Base-by-base conservation (phyloP, 768 basidiomycete species). In the Agaricus subrufescens region DNA sequence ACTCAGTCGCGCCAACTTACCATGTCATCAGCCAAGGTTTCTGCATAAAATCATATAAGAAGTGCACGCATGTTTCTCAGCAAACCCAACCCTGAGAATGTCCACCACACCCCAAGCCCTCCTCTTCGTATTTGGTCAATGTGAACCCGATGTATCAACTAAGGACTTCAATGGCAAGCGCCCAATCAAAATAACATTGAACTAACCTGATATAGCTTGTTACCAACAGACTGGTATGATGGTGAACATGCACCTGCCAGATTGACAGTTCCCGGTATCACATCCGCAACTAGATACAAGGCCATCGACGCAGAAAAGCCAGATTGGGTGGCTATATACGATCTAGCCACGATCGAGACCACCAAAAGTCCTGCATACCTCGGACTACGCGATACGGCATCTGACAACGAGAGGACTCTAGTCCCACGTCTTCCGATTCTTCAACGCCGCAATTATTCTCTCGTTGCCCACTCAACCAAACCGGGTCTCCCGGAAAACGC, bases 161-260 rank as follows among this genome's bases (percentile, higher is more conserved):
- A 54, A 64, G 5, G 64, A 66, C 15, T 71, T 69, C 56, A 66
- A 72, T 42, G 65, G 71, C 67, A 54, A 61, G 34, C 34, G 11
- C 34, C 11, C 34, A 39, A 25, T 1, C 26, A 19, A 47, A 15
- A 30, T 39, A 11, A 14, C 2, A 25, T 51, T 27, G 42, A 43
- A 40, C 14, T 12, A 27, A 30, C 27, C 27, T 26, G 34, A 9
- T 11, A 37, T 6, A 44, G 19, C 25, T 40, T 15, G 52, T 37
- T 31, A 12, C 6, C 23, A 23, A 37, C 52, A 73, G 71, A 70
- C 31, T 73, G 69, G 69, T 71, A 70, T 59, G 65, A 70, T 40
- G 64, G 58, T 14, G 71, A 73, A 56, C 71, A 73, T 47, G 61
- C 62, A 42, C 68, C 71, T 12, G 60, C 62, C 29, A 66, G 71